Conservation (phyloP, 495 filamentous ascomycete genomes). For the Physcia stellaris region DNA sequence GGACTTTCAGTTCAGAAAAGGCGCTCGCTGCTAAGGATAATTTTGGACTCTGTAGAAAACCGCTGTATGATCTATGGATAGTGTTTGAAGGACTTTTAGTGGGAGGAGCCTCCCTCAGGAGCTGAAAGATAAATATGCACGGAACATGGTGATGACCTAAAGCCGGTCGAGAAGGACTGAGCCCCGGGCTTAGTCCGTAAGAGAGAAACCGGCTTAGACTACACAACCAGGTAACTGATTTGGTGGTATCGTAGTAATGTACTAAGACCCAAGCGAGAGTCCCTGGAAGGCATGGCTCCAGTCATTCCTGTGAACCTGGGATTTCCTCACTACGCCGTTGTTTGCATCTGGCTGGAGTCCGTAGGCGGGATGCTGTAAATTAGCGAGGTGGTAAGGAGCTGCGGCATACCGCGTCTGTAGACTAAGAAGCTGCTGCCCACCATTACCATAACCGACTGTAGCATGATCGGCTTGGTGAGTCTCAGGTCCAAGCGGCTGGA, state of each 20-base stretch:
- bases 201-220: background rate
- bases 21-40: too few species aligned
- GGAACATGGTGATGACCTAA: background rate
- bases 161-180: too few species aligned
- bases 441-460: constrained; percentile 12
- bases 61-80: too few species aligned
- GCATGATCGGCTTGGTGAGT: constrained; percentile 13
- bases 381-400: constrained; percentile 7
- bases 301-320: constrained; percentile 27
- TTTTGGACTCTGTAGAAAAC: too few species aligned
- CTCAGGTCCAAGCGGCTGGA: constrained; percentile 8
- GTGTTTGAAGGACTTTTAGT: background rate
- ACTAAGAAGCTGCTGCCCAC: constrained; percentile 9
- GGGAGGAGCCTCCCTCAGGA: background rate
- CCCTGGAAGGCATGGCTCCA: constrained; percentile 36
- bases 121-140: background rate
- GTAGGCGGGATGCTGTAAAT: constrained; percentile 11
- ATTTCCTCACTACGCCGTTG: constrained; percentile 20
- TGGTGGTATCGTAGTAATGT: background rate
- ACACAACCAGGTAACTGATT: background rate
- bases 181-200: background rate
- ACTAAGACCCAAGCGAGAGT: constrained; percentile 35
- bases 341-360: constrained; percentile 8
- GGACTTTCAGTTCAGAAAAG: too few species aligned
- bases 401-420: constrained; percentile 9